A percentile compares a stretch with the other conserved stretches of the same genome.
Evolutionary conservation across 805 yeast genomes (phyloP).

Genomic region (Pichia scutulata): DNA sequence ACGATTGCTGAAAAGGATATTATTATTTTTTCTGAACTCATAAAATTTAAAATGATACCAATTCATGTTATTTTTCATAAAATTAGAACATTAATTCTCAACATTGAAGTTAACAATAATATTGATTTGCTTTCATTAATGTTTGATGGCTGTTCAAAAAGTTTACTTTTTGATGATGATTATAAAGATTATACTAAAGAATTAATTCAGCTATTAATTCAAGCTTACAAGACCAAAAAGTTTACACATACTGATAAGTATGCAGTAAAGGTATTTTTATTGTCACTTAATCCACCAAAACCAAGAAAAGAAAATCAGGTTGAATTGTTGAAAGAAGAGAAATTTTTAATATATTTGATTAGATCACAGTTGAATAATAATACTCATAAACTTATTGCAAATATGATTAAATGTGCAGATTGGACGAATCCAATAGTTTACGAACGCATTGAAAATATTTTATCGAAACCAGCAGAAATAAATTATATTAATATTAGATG

Average conservation of each 20-base stretch:
- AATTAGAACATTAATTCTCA: constrained; percentile 50
- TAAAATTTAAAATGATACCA: constrained; percentile 70
- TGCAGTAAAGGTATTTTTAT: constrained; percentile 49
- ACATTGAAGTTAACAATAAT: constrained; percentile 45
- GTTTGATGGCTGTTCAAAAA: constrained; percentile 67
- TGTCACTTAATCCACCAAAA: constrained; percentile 49
- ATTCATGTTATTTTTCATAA: constrained; percentile 66
- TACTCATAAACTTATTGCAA: constrained; percentile 29
- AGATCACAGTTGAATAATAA: constrained; percentile 40
- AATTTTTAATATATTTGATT: constrained; percentile 43
- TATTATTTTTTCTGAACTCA: constrained; percentile 62
- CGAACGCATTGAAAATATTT: constrained; percentile 30
- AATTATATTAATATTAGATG: constrained; percentile 46
- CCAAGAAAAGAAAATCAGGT: constrained; percentile 28
- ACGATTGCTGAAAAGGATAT: constrained; percentile 49
- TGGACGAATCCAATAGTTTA: constrained; percentile 35
- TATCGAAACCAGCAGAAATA: constrained; percentile 54
- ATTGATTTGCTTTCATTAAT: constrained; percentile 63
- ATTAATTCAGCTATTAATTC: constrained; percentile 50
- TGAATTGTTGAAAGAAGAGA: constrained; percentile 35
- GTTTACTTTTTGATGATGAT: constrained; percentile 49
- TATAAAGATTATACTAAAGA: constrained; percentile 52
- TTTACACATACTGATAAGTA: constrained; percentile 48
- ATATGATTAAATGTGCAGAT: constrained; percentile 37
- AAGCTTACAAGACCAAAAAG: constrained; percentile 39